phyloP scores from a whole-genome alignment of 1,284 basidiomycete genomes.

The Gomphus bonarii region DNA sequence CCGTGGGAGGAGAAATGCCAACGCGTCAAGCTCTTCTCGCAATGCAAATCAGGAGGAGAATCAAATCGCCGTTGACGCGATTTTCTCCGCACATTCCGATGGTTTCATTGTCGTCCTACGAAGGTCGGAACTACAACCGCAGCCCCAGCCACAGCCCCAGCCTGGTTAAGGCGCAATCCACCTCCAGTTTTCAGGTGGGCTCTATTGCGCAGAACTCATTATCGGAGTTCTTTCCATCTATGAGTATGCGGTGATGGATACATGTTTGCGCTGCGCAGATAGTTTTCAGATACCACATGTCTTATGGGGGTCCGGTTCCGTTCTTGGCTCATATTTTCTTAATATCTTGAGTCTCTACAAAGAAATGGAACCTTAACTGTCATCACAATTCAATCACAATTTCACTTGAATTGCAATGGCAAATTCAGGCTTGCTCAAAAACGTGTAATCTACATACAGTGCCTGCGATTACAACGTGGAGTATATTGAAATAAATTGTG shows the following conservation, averaged over 20 bases:
- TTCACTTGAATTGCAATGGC: too few relatives aligned
- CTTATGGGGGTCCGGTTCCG: background rate
- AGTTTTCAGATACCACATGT: background rate
- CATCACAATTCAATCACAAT: too few relatives aligned
- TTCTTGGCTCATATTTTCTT: background rate
- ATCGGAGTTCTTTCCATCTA: background rate
- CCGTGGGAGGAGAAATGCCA: conserved; percentile 11
- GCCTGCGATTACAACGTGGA: background rate
- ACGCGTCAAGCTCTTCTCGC: conserved; percentile 5
- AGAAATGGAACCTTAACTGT: background rate
- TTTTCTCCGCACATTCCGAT: conserved; percentile 73
- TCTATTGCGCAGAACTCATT: too few relatives aligned
- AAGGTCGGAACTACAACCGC: background rate
- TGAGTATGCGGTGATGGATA: background rate
- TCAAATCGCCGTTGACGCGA: conserved; percentile 54
- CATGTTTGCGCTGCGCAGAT: background rate
- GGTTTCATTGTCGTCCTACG: conserved; percentile 68
- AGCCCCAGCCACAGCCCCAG: background rate
- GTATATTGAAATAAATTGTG: background rate
- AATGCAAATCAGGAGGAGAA: conserved; percentile 17
- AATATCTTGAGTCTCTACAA: background rate
- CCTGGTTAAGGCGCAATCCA: background rate
- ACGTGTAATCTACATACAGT: background rate
- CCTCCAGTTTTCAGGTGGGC: too few relatives aligned
- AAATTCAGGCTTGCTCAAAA: too few relatives aligned